Conservation (phyloP, 1,139 yeast genomes). For the Citeromyces hawaiiensis region DNA sequence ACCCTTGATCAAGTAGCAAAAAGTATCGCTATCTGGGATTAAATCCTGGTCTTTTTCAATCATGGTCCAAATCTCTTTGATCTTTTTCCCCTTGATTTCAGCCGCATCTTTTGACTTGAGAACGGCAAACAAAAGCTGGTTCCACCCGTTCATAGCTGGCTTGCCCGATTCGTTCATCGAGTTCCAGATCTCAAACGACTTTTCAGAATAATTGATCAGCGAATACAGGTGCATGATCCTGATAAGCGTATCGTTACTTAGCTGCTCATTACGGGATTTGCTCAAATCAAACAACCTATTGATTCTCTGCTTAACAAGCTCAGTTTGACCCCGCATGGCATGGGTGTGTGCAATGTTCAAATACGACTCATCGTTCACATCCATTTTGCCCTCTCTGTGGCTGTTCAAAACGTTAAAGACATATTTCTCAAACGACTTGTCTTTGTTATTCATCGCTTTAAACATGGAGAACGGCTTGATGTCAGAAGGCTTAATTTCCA, state of each 20-base stretch:
- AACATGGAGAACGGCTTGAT: background rate
- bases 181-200: slow-evolving; percentile 26
- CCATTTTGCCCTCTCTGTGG: background rate
- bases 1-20: slow-evolving; percentile 20
- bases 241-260: slow-evolving; percentile 8
- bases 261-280: background rate
- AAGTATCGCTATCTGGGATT: background rate
- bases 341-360: background rate
- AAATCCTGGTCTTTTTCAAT: slow-evolving; percentile 14
- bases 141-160: slow-evolving; percentile 24
- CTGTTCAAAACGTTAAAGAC: background rate
- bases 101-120: slow-evolving; percentile 13
- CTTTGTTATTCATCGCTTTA: background rate
- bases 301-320: background rate
- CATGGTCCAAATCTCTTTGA: slow-evolving; percentile 23
- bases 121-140: slow-evolving; percentile 27
- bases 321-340: background rate
- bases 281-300: background rate
- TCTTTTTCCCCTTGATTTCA: slow-evolving; percentile 13
- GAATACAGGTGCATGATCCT: slow-evolving; percentile 12
- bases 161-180: slow-evolving; percentile 17
- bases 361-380: background rate
- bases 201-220: slow-evolving; percentile 9
- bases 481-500: background rate
- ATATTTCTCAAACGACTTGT: background rate